Evolutionary conservation across 805 yeast species (phyloP), one percentile per base, ranked within the genome.

Genomic region (Candida pseudoglaebosa): DNA sequence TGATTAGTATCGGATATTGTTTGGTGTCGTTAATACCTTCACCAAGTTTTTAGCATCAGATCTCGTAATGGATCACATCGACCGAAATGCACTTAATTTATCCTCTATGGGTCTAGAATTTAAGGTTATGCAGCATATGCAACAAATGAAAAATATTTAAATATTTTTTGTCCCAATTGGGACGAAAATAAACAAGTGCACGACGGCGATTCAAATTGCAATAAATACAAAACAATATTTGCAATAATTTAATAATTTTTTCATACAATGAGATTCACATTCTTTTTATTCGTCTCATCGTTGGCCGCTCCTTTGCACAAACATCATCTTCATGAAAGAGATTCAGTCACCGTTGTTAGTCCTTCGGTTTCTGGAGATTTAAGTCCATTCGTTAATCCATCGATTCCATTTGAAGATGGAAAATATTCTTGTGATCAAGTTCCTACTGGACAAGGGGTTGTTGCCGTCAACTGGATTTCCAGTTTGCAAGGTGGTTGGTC

Each of bases 391-490:
- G 50, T 66, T 8, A 69, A 61, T 51, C 93, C 96, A 53, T 47
- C 72, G 41, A 66, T 60, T 32, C 64, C 66, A 36, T 91, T 93
- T 65, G 64, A 69, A 56, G 95, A 88, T 57, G 95, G 95, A 59
- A 70, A 64, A 29, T 56, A 78, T 54, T 62, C 71, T 43, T 88
- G 96, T 72, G 61, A 72, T 43, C 60, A 68, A 39, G 83, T 88
- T 76, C 95, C 91, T 59, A 57, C 77, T 36, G 95, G 93, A 45
- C 75, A 84, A 56, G 95, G 95, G 73, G 95, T 88, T 43, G 70
- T 88, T 54, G 63, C 86, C 21, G 67, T 86, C 33, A 82, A 81
- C 68, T 73, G 57, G 60, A 49, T 52, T 40, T 42, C 50, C 38
- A 61, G 54, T 73, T 73, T 72, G 82, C 49, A 51, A 38, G 95